These are phyloP conservation scores for Trebouxiophyceae sp. DNA, from an alignment of 163 green algal genomes.

Conservation along the genomic window DNA sequence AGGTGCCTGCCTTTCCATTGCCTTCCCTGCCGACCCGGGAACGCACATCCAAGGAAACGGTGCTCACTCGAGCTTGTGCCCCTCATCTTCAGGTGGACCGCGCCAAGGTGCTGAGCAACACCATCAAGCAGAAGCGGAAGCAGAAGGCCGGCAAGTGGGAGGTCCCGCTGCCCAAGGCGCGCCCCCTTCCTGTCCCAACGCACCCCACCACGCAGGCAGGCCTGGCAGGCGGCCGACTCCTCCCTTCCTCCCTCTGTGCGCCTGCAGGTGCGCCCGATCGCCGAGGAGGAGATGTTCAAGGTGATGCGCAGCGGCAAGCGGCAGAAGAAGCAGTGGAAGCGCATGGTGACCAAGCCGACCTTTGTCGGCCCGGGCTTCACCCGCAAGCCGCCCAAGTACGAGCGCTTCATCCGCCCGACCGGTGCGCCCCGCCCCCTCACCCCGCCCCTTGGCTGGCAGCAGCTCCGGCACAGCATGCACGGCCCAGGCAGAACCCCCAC, in stretches of 20 bases:
- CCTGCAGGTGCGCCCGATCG: constrained; percentile 82
- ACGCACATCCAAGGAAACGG: no score
- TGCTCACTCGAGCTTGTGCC: no score
- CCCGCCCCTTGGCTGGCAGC: not conserved
- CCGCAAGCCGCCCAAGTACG: constrained; percentile 98
- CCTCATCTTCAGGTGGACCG: constrained; percentile 70
- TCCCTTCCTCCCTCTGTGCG: not conserved
- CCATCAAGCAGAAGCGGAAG: constrained; percentile 99
- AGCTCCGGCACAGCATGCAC: no score
- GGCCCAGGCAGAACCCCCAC: no score
- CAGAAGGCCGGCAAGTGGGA: constrained; percentile 99
- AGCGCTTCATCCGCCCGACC: constrained; percentile 95
- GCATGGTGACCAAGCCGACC: constrained; percentile 99
- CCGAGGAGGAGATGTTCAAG: constrained; percentile 99
- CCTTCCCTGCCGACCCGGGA: not conserved
- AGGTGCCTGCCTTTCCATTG: constrained; percentile 40
- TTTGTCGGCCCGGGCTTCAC: constrained; percentile 97
- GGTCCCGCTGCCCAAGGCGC: constrained; percentile 97
- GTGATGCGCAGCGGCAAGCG: constrained; percentile 93
- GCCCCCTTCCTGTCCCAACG: no score
- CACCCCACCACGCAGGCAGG: not conserved
- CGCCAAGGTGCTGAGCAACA: constrained; percentile 98
- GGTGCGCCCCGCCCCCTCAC: constrained; percentile 6
- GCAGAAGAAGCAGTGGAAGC: constrained; percentile 97
- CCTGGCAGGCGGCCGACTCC: not conserved